phyloP scores from a whole-genome alignment of 73 alveolate genomes.

The Paramecium sexaurelia region DNA sequence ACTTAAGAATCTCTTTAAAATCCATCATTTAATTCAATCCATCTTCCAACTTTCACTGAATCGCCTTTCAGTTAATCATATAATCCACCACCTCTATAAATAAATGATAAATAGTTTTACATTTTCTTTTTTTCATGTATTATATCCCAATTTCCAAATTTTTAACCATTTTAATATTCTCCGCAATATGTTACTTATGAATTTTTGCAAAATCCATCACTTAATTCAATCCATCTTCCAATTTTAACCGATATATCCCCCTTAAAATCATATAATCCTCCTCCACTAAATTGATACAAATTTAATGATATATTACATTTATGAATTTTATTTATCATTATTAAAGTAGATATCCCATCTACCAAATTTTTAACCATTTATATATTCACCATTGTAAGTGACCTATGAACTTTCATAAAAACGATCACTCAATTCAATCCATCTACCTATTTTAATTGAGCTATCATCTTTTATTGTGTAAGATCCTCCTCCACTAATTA shows the following conservation, averaged over 20 bases:
- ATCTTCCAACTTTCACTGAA: background rate
- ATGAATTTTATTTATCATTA: background rate
- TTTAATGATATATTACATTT: background rate
- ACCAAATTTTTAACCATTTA: background rate
- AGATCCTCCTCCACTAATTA: background rate
- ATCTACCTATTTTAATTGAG: background rate
- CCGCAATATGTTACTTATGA: background rate
- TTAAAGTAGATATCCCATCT: background rate
- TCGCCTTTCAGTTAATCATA: background rate
- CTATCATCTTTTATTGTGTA: background rate
- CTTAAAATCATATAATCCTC: background rate
- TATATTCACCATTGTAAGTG: background rate
- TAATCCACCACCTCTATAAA: background rate
- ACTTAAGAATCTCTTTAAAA: background rate
- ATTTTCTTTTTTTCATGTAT: background rate
- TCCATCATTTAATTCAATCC: background rate
- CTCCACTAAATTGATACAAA: background rate
- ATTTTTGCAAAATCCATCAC: background rate
- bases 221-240: background rate
- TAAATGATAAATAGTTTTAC: background rate
- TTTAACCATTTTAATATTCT: background rate
- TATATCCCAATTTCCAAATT: background rate
- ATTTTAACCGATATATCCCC: background rate
- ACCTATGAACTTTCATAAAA: background rate
- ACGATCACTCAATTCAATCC: background rate